Evolutionary conservation across 352 stramenopile genomes (phyloP).

Genomic region (Phytophthora pseudosyringae): DNA sequence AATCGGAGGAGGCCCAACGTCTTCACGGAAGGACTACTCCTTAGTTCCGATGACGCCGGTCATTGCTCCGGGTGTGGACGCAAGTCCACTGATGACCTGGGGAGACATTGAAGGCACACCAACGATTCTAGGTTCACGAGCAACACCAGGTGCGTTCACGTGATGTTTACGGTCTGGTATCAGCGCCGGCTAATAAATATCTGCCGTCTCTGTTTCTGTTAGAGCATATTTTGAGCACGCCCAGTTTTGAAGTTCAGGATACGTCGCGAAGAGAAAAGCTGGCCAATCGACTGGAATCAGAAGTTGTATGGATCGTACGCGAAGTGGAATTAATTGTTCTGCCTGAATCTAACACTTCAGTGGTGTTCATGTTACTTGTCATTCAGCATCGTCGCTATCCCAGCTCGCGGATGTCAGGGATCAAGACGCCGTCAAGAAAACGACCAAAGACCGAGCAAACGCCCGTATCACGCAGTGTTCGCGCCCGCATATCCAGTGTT

Average conservation of each 20-base stretch:
- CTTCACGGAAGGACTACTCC: conserved; percentile 37
- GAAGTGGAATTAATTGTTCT: background rate
- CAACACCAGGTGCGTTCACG: conserved; percentile 45
- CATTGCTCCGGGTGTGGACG: conserved; percentile 74
- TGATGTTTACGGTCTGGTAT: background rate
- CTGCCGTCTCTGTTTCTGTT: conserved; percentile 8
- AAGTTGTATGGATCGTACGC: conserved; percentile 42
- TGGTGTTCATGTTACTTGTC: background rate
- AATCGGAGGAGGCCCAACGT: background rate
- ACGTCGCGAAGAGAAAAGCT: conserved; percentile 68
- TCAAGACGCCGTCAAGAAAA: conserved; percentile 38
- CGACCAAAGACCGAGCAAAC: conserved; percentile 29
- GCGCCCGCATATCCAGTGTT: conserved; percentile 59
- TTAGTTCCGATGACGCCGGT: conserved; percentile 84
- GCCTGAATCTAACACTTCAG: background rate
- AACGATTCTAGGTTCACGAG: conserved; percentile 50
- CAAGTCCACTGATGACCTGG: conserved; percentile 87
- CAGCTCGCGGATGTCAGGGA: conserved; percentile 22
- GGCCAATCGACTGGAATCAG: conserved; percentile 59
- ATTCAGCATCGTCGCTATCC: conserved; percentile 35
- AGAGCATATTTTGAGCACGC: conserved; percentile 53
- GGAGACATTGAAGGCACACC: conserved; percentile 85
- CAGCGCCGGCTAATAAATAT: background rate
- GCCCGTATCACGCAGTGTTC: conserved; percentile 44
- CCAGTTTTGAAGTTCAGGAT: conserved; percentile 73